Percentiles rank a stretch among this genome's conserved stretches.
Evolutionary conservation across 805 yeast species (phyloP).

Genomic region (Candida glaebosa): DNA sequence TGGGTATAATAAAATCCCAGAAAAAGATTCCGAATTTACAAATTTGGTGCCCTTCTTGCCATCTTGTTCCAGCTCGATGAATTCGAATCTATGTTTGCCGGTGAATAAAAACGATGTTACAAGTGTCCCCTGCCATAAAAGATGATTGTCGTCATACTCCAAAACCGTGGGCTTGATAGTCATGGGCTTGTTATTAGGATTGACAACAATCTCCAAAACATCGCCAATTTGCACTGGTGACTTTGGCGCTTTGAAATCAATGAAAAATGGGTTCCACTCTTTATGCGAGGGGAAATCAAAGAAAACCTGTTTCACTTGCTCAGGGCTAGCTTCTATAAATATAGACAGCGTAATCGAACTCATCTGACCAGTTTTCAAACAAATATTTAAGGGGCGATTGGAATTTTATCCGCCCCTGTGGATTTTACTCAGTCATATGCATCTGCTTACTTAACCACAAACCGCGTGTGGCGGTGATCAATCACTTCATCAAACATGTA

Average conservation of each 20-base stretch:
- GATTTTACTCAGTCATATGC: too few species aligned
- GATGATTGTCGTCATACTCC: not conserved
- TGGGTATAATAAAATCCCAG: not conserved
- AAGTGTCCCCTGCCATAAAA: constrained; percentile 1
- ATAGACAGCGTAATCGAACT: not conserved
- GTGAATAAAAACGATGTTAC: not conserved
- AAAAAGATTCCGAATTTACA: not conserved
- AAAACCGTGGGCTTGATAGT: not conserved
- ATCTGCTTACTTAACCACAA: too few species aligned
- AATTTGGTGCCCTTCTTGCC: not conserved
- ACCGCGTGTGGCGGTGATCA: too few species aligned
- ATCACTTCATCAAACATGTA: not conserved
- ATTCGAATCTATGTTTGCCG: constrained; percentile 1
- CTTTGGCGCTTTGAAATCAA: not conserved
- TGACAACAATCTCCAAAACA: not conserved
- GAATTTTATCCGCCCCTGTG: too few species aligned
- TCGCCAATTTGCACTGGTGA: not conserved
- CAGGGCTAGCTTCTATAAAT: constrained; percentile 2
- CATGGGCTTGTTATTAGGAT: not conserved
- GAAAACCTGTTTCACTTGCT: constrained; percentile 1
- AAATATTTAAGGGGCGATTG: too few species aligned
- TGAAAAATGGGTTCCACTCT: constrained; percentile 3
- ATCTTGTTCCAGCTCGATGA: not conserved
- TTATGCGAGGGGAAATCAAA: not conserved
- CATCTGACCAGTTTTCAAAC: not conserved